Evolutionary conservation across 257 asterid genomes (phyloP), one percentile per base, ranked within the genome.

Genomic region (Echium plantagineum): DNA sequence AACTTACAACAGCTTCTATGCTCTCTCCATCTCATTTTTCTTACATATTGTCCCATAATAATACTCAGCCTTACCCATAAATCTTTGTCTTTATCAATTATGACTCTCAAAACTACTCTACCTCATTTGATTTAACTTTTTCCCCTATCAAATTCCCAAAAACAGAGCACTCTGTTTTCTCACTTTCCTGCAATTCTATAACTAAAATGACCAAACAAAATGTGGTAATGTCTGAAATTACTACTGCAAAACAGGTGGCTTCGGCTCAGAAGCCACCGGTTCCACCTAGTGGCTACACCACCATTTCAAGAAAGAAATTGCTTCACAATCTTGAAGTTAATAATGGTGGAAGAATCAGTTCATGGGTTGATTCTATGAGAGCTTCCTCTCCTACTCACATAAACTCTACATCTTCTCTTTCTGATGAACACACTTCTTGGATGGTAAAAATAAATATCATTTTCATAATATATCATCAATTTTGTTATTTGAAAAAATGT

Each of bases 291-390:
- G 71, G 75, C 4, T 80, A 79, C 81, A 35, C 46, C 46, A 7
- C 46, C 46, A 77, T 90, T 16, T 77, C 94, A 15, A 79, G 79
- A 75, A 84, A 79, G 78, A 75, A 84, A 19, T 69, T 81, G 3
- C 72, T 83, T 24, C 91, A 85, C 55, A 83, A 80, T 56, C 82
- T 85, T 5, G 94, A 86, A 1, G 71, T 79, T 64, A 79, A 76
- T 51, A 54, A 65, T 35, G 77, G 81, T 32, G 74, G 77, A 0
- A 80, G 84, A 68, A 76, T 76, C 68, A 84, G 78, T 66, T 26
- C 94, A 16, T 86, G 93, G 96, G 79, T 85, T 13, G 97, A 87
- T 38, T 75, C 88, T 21, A 90, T 90, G 97, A 81, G 83, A 65
- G 89, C 94, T 59, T 90, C 95, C 55, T 90, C 97, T 24, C 97